phyloP scores from a whole-genome alignment of 2,329 filamentous ascomycete species.

The Epichloe glyceriae region DNA sequence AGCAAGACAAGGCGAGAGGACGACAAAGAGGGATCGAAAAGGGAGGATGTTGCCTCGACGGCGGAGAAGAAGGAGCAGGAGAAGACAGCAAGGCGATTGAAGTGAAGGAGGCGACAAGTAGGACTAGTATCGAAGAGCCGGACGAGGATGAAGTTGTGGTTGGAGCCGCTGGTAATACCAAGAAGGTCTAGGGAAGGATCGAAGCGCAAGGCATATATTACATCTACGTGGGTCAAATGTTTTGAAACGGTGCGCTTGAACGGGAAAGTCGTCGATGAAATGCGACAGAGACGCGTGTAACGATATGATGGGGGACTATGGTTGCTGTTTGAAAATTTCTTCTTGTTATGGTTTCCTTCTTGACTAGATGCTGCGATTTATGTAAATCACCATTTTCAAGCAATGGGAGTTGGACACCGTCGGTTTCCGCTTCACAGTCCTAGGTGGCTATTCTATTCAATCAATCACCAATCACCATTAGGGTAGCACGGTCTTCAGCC shows the following conservation, averaged over 20 bases:
- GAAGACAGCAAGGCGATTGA: constrained; percentile 33
- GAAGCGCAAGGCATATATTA: not conserved
- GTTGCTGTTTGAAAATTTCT: not conserved
- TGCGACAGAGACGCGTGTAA: not conserved
- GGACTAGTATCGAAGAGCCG: constrained; percentile 47
- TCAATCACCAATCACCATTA: too few relatives aligned
- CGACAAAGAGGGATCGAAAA: constrained; percentile 16
- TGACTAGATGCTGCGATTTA: not conserved
- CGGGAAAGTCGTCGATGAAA: not conserved
- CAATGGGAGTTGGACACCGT: not conserved
- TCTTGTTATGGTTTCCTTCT: not conserved
- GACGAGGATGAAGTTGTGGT: constrained; percentile 39
- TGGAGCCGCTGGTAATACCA: not conserved
- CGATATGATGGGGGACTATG: not conserved
- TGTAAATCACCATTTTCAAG: constrained; percentile 6
- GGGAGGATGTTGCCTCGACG: constrained; percentile 5
- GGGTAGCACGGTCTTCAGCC: not conserved
- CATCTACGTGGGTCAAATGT: not conserved
- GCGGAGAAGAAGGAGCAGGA: constrained; percentile 2
- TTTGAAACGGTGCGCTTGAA: not conserved
- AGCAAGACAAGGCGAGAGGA: constrained; percentile 17
- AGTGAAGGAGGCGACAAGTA: constrained; percentile 38
- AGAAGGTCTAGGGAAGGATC: not conserved
- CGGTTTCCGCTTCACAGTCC: too few relatives aligned
- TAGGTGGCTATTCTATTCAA: too few relatives aligned